Base-by-base conservation (phyloP, 306 rosid species). In the Cajanus cajan region DNA sequence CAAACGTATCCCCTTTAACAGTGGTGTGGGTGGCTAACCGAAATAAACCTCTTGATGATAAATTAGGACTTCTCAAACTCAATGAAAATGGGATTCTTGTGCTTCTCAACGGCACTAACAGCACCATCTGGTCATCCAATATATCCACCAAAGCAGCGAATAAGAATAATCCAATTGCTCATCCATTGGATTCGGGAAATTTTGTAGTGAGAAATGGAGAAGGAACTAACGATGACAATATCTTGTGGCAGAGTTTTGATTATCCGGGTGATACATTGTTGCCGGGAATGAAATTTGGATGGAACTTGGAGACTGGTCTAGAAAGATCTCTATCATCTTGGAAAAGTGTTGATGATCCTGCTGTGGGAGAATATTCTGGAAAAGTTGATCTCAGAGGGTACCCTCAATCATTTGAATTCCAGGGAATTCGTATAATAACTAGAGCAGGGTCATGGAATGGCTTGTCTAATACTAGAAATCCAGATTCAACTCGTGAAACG, bases 21-120 rank as follows among this genome's bases (percentile, higher is more conserved):
- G 68, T 73, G 2, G 62, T 80, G 0, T 80, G 84, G 84, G 84
- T 80, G 12, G 84, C 84, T 14, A 80, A 80, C 69, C 11, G 80
- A 65, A 48, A 64, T 4, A 50, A 40, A 1, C 70, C 80, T 12
- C 76, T 74, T 16, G 24, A 44, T 2, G 28, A 13, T 5, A 52
- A 6, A 0, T 28, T 22, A 6, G 76, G 76, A 41, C 40, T 81
- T 5, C 48, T 81, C 0, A 45, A 55, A 67, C 10, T 81, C 44
- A 19, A 51, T 4, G 15, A 57, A 9, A 14, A 41, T 0, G 84
- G 84, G 4, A 11, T 55, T 33, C 64, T 74, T 43, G 18, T 33
- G 41, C 13, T 81, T 55, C 76, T 74, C 39, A 62, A 66, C 22
- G 71, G 7, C 4, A 15, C 80, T 48, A 34, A 50, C 14, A 52